Evolutionary conservation across 306 rosid genomes (phyloP).

Genomic region (Pterocarpus macrocarpus): DNA sequence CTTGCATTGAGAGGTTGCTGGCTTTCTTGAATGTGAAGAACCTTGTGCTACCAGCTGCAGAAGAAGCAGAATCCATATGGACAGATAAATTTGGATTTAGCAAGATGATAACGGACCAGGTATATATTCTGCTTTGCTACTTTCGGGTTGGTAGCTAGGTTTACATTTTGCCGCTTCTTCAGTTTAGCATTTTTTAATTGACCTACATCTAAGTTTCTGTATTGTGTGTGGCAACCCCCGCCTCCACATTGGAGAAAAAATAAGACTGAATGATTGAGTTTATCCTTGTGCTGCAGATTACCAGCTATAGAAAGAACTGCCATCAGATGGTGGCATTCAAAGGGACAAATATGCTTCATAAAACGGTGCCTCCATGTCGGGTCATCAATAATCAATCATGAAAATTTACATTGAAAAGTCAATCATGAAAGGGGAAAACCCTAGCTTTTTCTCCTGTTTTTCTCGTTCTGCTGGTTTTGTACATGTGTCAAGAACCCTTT

Average conservation of each 20-base stretch:
- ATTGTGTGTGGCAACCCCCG: not conserved
- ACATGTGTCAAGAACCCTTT: conserved; percentile 22
- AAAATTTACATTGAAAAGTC: not conserved
- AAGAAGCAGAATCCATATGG: conserved; percentile 96
- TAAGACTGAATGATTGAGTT: not conserved
- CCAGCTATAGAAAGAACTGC: conserved; percentile 76
- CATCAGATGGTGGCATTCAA: conserved; percentile 85
- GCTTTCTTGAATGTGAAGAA: conserved; percentile 77
- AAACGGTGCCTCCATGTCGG: conserved; percentile 75
- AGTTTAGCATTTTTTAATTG: conserved; percentile 21
- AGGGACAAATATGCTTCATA: conserved; percentile 93
- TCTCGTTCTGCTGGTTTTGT: conserved; percentile 30
- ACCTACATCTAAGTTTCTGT: conserved; percentile 24
- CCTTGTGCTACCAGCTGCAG: conserved; percentile 93
- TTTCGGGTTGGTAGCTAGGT: not conserved
- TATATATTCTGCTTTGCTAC: conserved; percentile 39
- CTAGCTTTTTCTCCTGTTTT: conserved; percentile 32
- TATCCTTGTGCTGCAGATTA: conserved; percentile 67
- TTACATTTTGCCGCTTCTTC: conserved; percentile 15
- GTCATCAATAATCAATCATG: conserved; percentile 45
- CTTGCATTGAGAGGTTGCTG: conserved; percentile 85
- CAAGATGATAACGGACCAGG: conserved; percentile 83
- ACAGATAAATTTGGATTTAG: conserved; percentile 82
- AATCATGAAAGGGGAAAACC: conserved; percentile 41
- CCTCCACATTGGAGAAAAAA: not conserved